Conservation (phyloP, 345 rosid species). For the Physaria fendleri region DNA sequence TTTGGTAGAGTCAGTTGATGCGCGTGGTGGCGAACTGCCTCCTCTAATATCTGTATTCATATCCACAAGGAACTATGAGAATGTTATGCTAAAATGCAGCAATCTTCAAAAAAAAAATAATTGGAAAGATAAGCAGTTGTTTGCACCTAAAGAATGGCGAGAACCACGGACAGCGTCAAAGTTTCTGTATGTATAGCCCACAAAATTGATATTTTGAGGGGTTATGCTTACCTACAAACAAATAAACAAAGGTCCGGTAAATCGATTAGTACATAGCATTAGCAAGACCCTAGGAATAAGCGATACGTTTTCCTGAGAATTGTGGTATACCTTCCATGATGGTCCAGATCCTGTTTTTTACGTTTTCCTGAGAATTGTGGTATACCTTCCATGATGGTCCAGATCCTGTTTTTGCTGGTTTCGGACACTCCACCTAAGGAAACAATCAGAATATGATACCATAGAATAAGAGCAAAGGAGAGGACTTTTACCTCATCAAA, state of each 20-base stretch:
- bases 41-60: conserved; percentile 37
- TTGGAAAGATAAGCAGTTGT: not conserved
- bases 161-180: conserved; percentile 70
- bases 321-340: conserved; percentile 59
- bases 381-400: conserved; percentile 84
- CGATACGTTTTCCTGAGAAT: not conserved
- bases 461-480: not conserved
- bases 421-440: conserved; percentile 45
- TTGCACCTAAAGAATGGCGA: conserved; percentile 46
- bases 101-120: not conserved
- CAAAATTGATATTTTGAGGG: conserved; percentile 72
- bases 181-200: conserved; percentile 90
- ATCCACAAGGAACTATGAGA: not conserved
- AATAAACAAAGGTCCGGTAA: not conserved
- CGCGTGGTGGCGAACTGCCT: conserved; percentile 30
- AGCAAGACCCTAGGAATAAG: not conserved
- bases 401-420: conserved; percentile 51
- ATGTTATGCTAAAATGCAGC: not conserved
- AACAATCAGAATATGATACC: conserved; percentile 6
- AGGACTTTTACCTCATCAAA: conserved; percentile 65
- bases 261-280: conserved; percentile 9
- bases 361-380: not conserved
- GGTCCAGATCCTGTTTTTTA: conserved; percentile 71
- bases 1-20: conserved; percentile 42
- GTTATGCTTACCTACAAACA: conserved; percentile 45